Base-by-base conservation (phyloP, 2,329 filamentous ascomycete species). In the Cladosporium austrohemisphaericum region DNA sequence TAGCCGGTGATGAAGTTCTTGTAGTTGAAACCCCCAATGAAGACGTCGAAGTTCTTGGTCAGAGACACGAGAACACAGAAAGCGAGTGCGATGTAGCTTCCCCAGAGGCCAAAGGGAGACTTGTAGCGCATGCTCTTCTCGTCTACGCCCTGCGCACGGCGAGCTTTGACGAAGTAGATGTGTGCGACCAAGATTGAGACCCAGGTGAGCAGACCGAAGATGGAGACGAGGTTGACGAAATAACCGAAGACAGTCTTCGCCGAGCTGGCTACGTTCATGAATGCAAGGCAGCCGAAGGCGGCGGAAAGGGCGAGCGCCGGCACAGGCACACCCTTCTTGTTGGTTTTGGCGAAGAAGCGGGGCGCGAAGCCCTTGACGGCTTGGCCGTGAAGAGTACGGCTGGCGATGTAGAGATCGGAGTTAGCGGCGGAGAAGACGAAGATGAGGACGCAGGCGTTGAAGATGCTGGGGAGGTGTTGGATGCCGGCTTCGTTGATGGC, bases 41-140 rank as follows among this genome's bases (percentile, higher is more conserved):
- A 93, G 52, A 85, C 83, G 49, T 79, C 76, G 68, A 82, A 93
- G 75, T 89, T 91, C 78, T 93, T 94, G 62, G 88, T 92, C 44
- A 94, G 64, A 1, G 85, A 79, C 53, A 93, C 86, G 26, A 93
- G 64, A 61, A 77, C 75, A 69, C 85, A 89, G 70, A 89, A 83
- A 61, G 75, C 71, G 2, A 93, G 75, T 0, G 85, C 85, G 52
- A 73, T 71, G 62, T 81, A 81, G 0, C 84, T 88, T 9, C 88
- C 88, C 53, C 66, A 78, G 29, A 81, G 69, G n/a, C 88, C 86
- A 13, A 91, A 76, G 0, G 88, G 88, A 0, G 87, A 84, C 13
- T 75, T 31, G 84, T 86, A 68, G 20, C 71, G 67, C 55, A 76
- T 59, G 50, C 63, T 58, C 20, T 67, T 63, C 9, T 71, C 62